Evolutionary conservation across 805 yeast genomes (phyloP), one percentile per base, ranked within the genome.

Genomic region (Saccharomycopsis guyanensis): DNA sequence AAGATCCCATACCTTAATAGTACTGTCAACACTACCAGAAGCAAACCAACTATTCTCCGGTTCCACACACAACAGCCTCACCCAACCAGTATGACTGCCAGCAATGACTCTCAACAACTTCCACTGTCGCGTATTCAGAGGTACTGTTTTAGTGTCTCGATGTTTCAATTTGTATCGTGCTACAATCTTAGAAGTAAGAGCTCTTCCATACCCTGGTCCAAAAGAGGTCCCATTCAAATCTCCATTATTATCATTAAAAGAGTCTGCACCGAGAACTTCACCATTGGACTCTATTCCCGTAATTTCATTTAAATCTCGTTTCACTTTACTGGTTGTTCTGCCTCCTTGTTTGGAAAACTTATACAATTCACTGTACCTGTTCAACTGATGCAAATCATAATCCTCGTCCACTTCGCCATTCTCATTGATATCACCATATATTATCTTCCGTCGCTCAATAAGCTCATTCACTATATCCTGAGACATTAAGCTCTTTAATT

Each of bases 21-120:
- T 85, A 2, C 86, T 70, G 59, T 93, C 99, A 3, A 83, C 76
- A 2, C 95, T 80, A 0, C 97, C 99, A 0, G 96, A 81, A 5
- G 82, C 95, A 65, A 86, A 91, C 86, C 93, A 93, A 54, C 80
- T 75, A 60, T 88, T 88, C 27, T 82, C 82, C 0, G 95, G 95
- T 50, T 93, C 97, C 16, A 85, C 75, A 5, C 82, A 72, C 2
- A 88, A 66, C n/a, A 86, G 73, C 39, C 95, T 71, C 1, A 93
- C 87, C 89, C 97, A 89, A 0, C 99, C 98, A 34, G 76, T 72
- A 60, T 93, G 98, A 15, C 37, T 15, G 2, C 97, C 97, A 1
- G 85, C 78, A 0, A 91, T 70, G 2, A 91, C 87, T 47, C 82
- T 70, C 58, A 69, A 71, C 4, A 86, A 69, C 55, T 76, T 75